phyloP scores from a whole-genome alignment of 2,329 filamentous ascomycete genomes.

The Trichophaea hybrida region DNA sequence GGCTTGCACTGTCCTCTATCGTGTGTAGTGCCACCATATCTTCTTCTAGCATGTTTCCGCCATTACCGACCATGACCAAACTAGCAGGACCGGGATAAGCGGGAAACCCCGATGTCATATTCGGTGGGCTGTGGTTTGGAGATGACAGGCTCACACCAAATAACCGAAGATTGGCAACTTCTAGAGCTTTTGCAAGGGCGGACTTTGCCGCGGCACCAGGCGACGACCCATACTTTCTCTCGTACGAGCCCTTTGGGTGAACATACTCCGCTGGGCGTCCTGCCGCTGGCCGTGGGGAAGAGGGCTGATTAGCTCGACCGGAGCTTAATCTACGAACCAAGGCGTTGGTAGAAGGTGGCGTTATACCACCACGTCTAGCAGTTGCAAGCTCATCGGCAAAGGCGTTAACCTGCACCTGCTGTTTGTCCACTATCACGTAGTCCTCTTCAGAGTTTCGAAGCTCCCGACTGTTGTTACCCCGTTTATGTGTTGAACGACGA shows the following conservation, averaged over 20 bases:
- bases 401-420: slow-evolving; percentile 89
- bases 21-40: slow-evolving; percentile 62
- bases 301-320: slow-evolving; percentile 29
- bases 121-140: slow-evolving; percentile 49
- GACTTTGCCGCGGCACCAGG: slow-evolving; percentile 65
- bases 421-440: slow-evolving; percentile 91
- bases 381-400: slow-evolving; percentile 89
- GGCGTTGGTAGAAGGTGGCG: slow-evolving; percentile 21
- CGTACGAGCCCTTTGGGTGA: slow-evolving; percentile 59
- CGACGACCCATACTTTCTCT: slow-evolving; percentile 58
- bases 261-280: slow-evolving; percentile 49
- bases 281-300: slow-evolving; percentile 19
- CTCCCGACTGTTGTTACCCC: background rate
- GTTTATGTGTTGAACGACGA: background rate
- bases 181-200: slow-evolving; percentile 85
- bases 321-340: slow-evolving; percentile 16
- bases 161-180: slow-evolving; percentile 68
- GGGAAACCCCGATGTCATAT: slow-evolving; percentile 15
- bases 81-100: slow-evolving; percentile 33
- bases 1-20: slow-evolving; percentile 81
- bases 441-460: slow-evolving; percentile 50
- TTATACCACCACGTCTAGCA: slow-evolving; percentile 51
- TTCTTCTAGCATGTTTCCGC: slow-evolving; percentile 53
- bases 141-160: slow-evolving; percentile 51
- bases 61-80: slow-evolving; percentile 53